A percentile compares a stretch with the other conserved stretches of the same genome.
Evolutionary conservation across 495 filamentous ascomycete species (phyloP).

Genomic region (Staphylotrichum longicolle): DNA sequence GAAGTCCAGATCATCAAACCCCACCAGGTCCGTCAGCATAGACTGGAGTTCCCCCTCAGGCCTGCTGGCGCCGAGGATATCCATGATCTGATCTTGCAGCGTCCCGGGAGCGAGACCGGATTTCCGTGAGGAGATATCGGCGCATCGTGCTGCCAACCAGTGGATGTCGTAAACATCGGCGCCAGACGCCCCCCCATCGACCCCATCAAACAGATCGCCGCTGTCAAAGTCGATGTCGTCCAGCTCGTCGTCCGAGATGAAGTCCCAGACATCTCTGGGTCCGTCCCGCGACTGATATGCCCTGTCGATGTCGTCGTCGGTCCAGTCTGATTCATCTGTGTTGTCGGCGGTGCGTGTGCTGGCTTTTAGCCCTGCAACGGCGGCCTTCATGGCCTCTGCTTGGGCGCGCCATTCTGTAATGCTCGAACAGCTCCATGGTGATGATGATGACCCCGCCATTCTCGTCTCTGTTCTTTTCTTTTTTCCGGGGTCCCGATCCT

Average conservation of each 20-base stretch:
- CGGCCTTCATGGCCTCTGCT: constrained; percentile 47
- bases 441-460: constrained; percentile 19
- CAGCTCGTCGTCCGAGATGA: constrained; percentile 69
- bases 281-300: constrained; percentile 60
- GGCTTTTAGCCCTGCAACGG: constrained; percentile 36
- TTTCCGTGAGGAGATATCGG: constrained; percentile 55
- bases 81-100: constrained; percentile 68
- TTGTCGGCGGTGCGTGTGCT: neutral
- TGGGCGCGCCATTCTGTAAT: constrained; percentile 44
- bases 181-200: constrained; percentile 21
- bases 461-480: neutral
- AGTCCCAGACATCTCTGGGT: constrained; percentile 85
- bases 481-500: neutral
- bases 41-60: constrained; percentile 84
- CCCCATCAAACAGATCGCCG: constrained; percentile 43
- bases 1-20: constrained; percentile 87
- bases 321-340: constrained; percentile 26
- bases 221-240: constrained; percentile 50
- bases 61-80: constrained; percentile 61
- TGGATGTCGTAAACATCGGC: constrained; percentile 37
- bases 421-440: constrained; percentile 2
- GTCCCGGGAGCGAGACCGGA: constrained; percentile 60
- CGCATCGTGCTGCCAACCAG: constrained; percentile 70
- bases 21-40: constrained; percentile 83
- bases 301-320: constrained; percentile 56